Evolutionary conservation across 2,329 filamentous ascomycete genomes (phyloP), one percentile per base, ranked within the genome.

Genomic region (Fusarium veterinarium): DNA sequence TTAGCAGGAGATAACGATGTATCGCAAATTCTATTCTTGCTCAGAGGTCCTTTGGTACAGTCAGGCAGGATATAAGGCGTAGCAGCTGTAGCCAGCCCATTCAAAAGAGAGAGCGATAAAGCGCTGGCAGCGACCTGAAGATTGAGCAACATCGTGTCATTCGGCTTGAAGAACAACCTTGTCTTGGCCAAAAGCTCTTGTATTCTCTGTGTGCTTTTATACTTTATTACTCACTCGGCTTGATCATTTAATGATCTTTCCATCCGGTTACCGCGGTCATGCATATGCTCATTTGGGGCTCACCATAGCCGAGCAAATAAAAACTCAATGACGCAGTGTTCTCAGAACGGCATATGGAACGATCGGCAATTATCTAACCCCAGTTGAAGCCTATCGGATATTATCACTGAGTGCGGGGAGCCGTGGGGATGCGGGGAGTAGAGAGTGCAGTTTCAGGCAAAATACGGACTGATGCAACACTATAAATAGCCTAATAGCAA

Each of bases 1-100:
- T 59, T 17, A 3, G 64, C 3, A 1, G 64, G 51, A 0, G 61
- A 59, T 6, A 45, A 12, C 0, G 49, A 25, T 0, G 25, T 66
- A 14, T 66, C 38, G 0, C 64, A 66, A 14, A 66, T 66, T 4
- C 38, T 51, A 25, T 66, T 66, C 1, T 64, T 66, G 14, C 44
- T 64, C 23, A 66, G 1, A 11, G 61, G 64, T 2, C 14, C 51
- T 0, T 49, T 66, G 2, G 38, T 42, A 5, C 61, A 66, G 13
- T 66, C 64, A 1, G 63, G 63, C 0, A 46, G 8, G 0, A 40
- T 41, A 6, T 66, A 59, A 3, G 64, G 38, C 3, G 49, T 20
- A n/a, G 61, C 51, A 66, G 49, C 51, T 6, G 3, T 3, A 8
- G 37, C 23, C 3, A 35, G 0, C 10, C 51, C 61, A 9, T 30